These are phyloP conservation scores for Cydonia oblonga DNA, from an alignment of 331 rosid genomes.

Conservation along the genomic window DNA sequence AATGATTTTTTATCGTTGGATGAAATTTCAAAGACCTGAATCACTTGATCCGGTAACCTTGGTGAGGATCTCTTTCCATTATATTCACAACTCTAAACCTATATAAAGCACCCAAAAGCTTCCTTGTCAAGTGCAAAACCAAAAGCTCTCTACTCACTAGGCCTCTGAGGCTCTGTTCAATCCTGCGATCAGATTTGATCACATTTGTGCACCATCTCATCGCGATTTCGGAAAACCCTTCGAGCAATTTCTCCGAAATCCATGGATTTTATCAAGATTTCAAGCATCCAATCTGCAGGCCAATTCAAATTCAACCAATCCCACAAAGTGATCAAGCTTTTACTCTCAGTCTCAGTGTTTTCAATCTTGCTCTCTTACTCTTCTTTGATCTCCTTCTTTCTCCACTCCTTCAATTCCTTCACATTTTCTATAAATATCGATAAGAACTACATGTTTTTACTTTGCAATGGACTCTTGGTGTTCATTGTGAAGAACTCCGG, in stretches of 20 bases:
- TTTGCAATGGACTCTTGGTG: constrained; percentile 58
- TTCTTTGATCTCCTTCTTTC: constrained; percentile 6
- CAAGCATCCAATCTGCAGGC: neutral
- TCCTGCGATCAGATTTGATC: neutral
- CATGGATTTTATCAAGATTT: constrained; percentile 13
- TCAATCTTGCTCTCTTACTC: constrained; percentile 11
- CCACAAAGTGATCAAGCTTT: constrained; percentile 15
- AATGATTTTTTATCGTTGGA: no score
- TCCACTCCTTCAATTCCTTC: constrained; percentile 5
- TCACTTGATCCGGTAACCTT: fast-evolving
- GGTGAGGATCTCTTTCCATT: no score
- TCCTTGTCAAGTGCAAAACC: neutral
- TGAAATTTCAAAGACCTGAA: fast-evolving
- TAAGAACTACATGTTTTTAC: constrained; percentile 53
- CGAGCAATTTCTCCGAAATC: neutral
- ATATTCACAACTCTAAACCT: neutral
- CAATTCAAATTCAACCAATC: neutral
- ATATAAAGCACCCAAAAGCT: neutral
- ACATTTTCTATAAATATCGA: constrained; percentile 19
- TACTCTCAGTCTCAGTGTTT: constrained; percentile 18
- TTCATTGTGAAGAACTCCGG: constrained; percentile 36
- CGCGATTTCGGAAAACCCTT: neutral
- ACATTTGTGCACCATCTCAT: neutral
- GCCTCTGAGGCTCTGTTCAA: neutral
- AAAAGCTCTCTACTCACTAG: neutral